Evolutionary conservation across 352 stramenopile species (phyloP).

Genomic region (Globisporangium emineosum): DNA sequence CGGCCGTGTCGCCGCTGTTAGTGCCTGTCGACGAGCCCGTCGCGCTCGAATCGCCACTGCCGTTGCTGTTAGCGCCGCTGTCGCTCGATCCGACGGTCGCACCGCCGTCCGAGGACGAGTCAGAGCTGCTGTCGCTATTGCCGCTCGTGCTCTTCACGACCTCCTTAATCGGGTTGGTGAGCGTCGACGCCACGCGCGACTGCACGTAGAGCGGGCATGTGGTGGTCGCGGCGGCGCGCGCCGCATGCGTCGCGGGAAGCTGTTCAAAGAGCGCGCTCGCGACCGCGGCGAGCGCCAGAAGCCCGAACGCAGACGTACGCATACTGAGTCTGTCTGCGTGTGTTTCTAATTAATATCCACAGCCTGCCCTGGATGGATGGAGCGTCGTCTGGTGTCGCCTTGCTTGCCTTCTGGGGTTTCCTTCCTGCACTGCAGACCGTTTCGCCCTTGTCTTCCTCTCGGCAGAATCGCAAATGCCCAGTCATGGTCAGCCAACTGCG

Average conservation of each 20-base stretch:
- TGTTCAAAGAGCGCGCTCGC: slow-evolving; percentile 22
- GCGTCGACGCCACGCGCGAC: slow-evolving; percentile 52
- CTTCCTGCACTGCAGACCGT: neutral
- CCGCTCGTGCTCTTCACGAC: slow-evolving; percentile 27
- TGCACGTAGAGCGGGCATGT: slow-evolving; percentile 69
- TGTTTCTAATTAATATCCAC: neutral
- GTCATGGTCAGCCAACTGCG: neutral
- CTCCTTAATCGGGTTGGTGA: slow-evolving; percentile 53
- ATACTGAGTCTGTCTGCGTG: neutral
- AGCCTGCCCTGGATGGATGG: neutral
- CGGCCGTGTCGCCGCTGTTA: neutral
- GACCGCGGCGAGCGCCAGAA: slow-evolving; percentile 27
- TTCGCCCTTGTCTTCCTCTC: neutral
- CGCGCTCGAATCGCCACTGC: slow-evolving; percentile 9
- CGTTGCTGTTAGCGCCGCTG: slow-evolving; percentile 7
- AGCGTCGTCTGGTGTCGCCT: neutral
- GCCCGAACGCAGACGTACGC: slow-evolving; percentile 7
- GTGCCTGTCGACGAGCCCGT: slow-evolving; percentile 1
- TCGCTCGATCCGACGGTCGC: slow-evolving; percentile 14
- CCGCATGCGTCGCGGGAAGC: slow-evolving; percentile 9
- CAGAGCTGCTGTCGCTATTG: slow-evolving; percentile 24
- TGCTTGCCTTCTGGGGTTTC: neutral
- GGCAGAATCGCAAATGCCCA: neutral
- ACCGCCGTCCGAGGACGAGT: slow-evolving; percentile 19
- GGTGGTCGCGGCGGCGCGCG: slow-evolving; percentile 25